Evolutionary conservation across 805 yeast species (phyloP).

Genomic region (Pichia pseudocactophila): DNA sequence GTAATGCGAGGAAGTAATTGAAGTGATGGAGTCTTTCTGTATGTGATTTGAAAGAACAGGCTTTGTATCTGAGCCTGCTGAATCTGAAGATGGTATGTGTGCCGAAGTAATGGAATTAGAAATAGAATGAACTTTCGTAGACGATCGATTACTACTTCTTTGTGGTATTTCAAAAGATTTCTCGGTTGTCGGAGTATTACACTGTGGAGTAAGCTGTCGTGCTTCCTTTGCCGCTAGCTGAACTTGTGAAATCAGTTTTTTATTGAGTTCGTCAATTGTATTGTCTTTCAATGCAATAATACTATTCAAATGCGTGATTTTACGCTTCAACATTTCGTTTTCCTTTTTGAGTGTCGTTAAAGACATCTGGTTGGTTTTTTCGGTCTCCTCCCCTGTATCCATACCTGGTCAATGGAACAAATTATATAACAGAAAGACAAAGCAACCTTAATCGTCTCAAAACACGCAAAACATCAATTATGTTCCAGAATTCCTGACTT

Average conservation of each 20-base stretch:
- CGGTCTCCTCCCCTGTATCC: too few species aligned
- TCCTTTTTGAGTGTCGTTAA: constrained; percentile 4
- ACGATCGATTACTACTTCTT: constrained; percentile 19
- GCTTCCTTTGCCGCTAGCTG: neutral
- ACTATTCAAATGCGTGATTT: constrained; percentile 6
- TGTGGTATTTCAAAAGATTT: constrained; percentile 18
- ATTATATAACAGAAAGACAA: too few species aligned
- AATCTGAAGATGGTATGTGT: neutral
- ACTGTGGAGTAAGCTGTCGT: neutral
- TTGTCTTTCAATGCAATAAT: constrained; percentile 10
- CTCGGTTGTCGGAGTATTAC: neutral
- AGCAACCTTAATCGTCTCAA: too few species aligned
- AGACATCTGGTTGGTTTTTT: neutral
- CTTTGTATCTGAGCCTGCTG: neutral
- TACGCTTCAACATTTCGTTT: constrained; percentile 6
- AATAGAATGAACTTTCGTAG: neutral
- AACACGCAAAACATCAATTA: too few species aligned
- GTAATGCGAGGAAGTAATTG: constrained; percentile 11
- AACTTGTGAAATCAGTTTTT: neutral
- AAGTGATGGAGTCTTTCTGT: constrained; percentile 2
- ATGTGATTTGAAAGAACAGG: neutral
- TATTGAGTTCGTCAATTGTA: constrained; percentile 8
- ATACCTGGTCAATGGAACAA: too few species aligned
- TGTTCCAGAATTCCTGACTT: too few species aligned
- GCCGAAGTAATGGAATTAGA: neutral